phyloP scores from a whole-genome alignment of 495 filamentous ascomycete genomes.

The Aspergillus taichungensis region DNA sequence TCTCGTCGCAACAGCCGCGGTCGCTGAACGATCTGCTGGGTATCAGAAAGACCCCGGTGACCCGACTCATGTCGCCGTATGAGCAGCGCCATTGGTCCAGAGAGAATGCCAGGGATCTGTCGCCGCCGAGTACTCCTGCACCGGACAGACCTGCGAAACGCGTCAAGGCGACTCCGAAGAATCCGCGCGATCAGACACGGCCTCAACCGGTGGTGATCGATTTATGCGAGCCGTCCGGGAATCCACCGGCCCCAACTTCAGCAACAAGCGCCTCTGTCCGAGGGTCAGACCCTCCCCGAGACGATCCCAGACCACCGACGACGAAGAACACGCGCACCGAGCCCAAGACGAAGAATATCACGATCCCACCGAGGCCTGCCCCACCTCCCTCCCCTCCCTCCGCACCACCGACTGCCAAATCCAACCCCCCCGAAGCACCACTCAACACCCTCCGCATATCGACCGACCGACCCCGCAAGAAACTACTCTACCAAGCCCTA shows the following conservation, averaged over 20 bases:
- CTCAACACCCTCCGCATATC: conserved; percentile 26
- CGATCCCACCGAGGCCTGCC: neutral
- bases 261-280: too few species aligned
- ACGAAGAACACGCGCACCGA: too few species aligned
- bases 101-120: neutral
- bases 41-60: conserved; percentile 40
- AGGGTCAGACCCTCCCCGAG: too few species aligned
- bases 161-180: conserved; percentile 22
- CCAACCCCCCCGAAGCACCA: conserved; percentile 1
- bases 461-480: conserved; percentile 32
- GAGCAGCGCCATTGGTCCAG: conserved; percentile 26
- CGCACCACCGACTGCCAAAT: neutral
- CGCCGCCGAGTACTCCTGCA: conserved; percentile 23
- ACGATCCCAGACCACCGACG: too few species aligned
- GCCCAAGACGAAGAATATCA: too few species aligned
- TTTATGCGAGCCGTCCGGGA: neutral
- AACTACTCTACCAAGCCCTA: conserved; percentile 41
- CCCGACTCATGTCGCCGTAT: conserved; percentile 42
- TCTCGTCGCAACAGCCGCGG: conserved; percentile 29
- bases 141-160: conserved; percentile 39
- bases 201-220: neutral
- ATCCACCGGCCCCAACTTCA: neutral
- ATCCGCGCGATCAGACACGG: neutral
- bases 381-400: neutral
- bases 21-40: conserved; percentile 52